phyloP scores from a whole-genome alignment of 2,329 filamentous ascomycete species.

The Lojkania enalia region DNA sequence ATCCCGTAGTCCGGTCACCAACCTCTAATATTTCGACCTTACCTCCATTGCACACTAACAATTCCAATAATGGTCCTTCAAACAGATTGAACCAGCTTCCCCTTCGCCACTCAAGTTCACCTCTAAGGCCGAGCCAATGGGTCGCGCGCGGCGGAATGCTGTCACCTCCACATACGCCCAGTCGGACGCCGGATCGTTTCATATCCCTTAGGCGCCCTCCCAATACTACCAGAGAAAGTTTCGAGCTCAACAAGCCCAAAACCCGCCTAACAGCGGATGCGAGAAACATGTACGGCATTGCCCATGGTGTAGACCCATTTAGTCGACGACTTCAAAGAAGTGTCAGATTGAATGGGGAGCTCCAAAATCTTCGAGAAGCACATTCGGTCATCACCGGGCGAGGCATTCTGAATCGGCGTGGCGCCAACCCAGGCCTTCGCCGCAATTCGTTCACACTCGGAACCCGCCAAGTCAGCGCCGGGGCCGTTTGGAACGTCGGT shows the following conservation, averaged over 20 bases:
- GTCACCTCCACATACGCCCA: slow-evolving; percentile 20
- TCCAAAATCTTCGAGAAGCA: slow-evolving; percentile 36
- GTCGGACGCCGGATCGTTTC: slow-evolving; percentile 60
- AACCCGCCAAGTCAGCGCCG: slow-evolving; percentile 60
- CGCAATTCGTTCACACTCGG: slow-evolving; percentile 23
- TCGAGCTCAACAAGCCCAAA: slow-evolving; percentile 56
- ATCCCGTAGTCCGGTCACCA: slow-evolving; percentile 1
- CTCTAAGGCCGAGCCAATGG: slow-evolving; percentile 40
- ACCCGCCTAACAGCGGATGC: slow-evolving; percentile 53
- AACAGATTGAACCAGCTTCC: slow-evolving; percentile 19
- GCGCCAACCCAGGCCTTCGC: slow-evolving; percentile 24
- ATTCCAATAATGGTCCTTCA: slow-evolving; percentile 1
- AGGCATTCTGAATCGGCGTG: slow-evolving; percentile 21
- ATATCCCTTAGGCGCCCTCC: slow-evolving; percentile 54
- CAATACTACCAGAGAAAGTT: slow-evolving; percentile 52
- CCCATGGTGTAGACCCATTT: slow-evolving; percentile 58
- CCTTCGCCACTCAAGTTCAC: slow-evolving; percentile 31
- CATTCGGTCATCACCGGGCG: slow-evolving; percentile 33
- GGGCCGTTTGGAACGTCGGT: slow-evolving; percentile 77
- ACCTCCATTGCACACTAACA: slow-evolving; percentile 1
- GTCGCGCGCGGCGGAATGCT: slow-evolving; percentile 27
- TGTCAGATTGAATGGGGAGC: slow-evolving; percentile 36
- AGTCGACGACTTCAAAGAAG: slow-evolving; percentile 45
- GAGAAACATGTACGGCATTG: slow-evolving; percentile 49
- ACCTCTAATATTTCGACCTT: no score